Evolutionary conservation across 208 protist species (phyloP).

Genomic region (Trypanosoma scelopori): DNA sequence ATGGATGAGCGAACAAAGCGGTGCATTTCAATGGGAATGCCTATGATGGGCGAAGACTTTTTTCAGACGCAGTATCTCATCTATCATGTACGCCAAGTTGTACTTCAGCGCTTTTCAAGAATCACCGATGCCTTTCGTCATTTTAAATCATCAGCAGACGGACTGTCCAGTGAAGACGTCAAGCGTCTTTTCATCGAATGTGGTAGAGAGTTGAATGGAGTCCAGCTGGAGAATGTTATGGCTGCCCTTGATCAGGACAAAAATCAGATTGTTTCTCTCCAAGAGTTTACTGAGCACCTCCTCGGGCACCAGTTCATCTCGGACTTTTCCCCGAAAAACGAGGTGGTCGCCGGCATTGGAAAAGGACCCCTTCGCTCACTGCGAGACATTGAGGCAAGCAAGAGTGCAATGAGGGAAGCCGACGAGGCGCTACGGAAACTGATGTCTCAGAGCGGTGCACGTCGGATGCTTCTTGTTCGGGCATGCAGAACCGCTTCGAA

Average conservation of each 20-base stretch:
- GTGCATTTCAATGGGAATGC: conserved; percentile 77
- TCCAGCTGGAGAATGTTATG: conserved; percentile 63
- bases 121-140: conserved; percentile 80
- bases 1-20: conserved; percentile 77
- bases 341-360: conserved; percentile 20
- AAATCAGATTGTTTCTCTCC: conserved; percentile 73
- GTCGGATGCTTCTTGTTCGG: conserved; percentile 72
- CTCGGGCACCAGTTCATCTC: conserved; percentile 81
- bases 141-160: conserved; percentile 59
- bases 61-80: conserved; percentile 71
- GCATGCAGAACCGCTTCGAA: conserved; percentile 58
- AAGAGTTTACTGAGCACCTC: conserved; percentile 82
- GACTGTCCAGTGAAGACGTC: conserved; percentile 62
- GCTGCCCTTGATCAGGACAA: conserved; percentile 67
- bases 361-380: conserved; percentile 36
- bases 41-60: conserved; percentile 68
- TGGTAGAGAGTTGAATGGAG: conserved; percentile 41
- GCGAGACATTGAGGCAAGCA: conserved; percentile 28
- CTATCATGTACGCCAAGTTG: conserved; percentile 46
- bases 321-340: conserved; percentile 53
- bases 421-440: conserved; percentile 75
- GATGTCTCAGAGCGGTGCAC: conserved; percentile 65
- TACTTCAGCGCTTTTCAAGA: conserved; percentile 66
- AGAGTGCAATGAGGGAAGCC: conserved; percentile 31
- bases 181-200: conserved; percentile 56